Evolutionary conservation across 371 early-diverging fungal species (phyloP), one percentile per base, ranked within the genome.

Genomic region (Apophysomyces variabilis): DNA sequence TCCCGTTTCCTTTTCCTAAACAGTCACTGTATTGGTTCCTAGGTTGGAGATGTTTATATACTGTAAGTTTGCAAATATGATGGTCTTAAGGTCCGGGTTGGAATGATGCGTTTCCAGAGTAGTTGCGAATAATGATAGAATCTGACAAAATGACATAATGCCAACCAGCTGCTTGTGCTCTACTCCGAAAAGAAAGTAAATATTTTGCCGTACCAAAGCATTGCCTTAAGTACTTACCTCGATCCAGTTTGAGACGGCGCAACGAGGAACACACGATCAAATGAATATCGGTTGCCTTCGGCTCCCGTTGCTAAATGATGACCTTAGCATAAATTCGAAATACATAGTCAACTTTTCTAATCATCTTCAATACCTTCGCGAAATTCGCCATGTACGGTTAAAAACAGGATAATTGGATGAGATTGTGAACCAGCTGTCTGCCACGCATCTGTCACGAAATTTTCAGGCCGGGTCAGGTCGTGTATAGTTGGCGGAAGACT

Each of bases 331-430:
- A 35, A 16, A 32, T 26, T 37, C 13, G 1, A 13, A n/a, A 21
- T 26, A 26, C 32, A 26, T 26, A 37, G 13, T 26, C 12, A 14
- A 38, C 3, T 16, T 58, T 46, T 44, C 9, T n/a, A 7, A 32
- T 44, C 5, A 7, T 16, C 35, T 12, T 1, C 18, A 64, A 43
- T 59, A 75, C 76, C 74, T 70, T 86, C 87, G n/a, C 57, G 60
- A 57, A 89, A 85, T 62, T 84, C 79, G 44, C 88, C 89, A 65
- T 78, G 83, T 1, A 87, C 75, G 37, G 72, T 81, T 18, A 87
- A 59, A 45, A 74, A 75, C 26, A 89, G 57, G 0, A 84, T 70
- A 35, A 76, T 76, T n/a, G 74, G 76, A 57, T 70, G 59, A 5
- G 38, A 62, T 43, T 66, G 67, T 9, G 75, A 69, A 4, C 69